phyloP scores from a whole-genome alignment of 306 rosid genomes.

The Urtica urens region DNA sequence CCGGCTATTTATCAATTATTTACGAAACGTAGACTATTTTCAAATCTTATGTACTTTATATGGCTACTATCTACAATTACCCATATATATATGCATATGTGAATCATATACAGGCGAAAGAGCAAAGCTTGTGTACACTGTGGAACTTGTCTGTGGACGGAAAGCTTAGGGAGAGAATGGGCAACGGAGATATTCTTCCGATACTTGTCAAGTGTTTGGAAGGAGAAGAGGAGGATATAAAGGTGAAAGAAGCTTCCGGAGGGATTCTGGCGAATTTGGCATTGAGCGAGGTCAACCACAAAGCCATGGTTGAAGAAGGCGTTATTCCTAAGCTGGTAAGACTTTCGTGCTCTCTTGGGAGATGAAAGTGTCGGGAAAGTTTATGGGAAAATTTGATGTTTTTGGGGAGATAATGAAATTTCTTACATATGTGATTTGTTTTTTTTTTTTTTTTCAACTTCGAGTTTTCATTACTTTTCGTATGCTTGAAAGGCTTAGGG shows the following conservation, averaged over 20 bases:
- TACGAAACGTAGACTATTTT: too few relatives aligned
- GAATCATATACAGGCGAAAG: conserved; percentile 78
- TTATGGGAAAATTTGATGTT: too few relatives aligned
- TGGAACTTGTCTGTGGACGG: conserved; percentile 84
- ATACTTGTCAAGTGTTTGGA: conserved; percentile 56
- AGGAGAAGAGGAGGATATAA: conserved; percentile 62
- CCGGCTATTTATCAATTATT: too few relatives aligned
- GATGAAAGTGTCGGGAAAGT: too few relatives aligned
- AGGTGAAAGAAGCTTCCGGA: conserved; percentile 75
- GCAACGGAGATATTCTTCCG: conserved; percentile 37
- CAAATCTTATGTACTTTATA: too few relatives aligned
- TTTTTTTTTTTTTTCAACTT: conserved; percentile 2
- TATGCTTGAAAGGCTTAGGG: too few relatives aligned
- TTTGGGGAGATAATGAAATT: too few relatives aligned
- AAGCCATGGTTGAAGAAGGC: conserved; percentile 70
- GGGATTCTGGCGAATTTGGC: conserved; percentile 80
- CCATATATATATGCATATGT: too few relatives aligned
- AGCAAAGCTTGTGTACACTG: conserved; percentile 56
- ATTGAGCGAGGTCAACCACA: conserved; percentile 44
- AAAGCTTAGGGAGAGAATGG: conserved; percentile 50
- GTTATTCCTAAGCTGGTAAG: conserved; percentile 76
- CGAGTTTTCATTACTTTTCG: too few relatives aligned
- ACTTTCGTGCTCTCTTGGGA: conserved; percentile 12
- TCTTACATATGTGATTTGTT: not conserved
- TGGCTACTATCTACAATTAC: too few relatives aligned